A percentile compares a stretch with the other conserved stretches of the same genome.
Conservation (phyloP, 75 land plant genomes). For the Pinus albicaulis region DNA sequence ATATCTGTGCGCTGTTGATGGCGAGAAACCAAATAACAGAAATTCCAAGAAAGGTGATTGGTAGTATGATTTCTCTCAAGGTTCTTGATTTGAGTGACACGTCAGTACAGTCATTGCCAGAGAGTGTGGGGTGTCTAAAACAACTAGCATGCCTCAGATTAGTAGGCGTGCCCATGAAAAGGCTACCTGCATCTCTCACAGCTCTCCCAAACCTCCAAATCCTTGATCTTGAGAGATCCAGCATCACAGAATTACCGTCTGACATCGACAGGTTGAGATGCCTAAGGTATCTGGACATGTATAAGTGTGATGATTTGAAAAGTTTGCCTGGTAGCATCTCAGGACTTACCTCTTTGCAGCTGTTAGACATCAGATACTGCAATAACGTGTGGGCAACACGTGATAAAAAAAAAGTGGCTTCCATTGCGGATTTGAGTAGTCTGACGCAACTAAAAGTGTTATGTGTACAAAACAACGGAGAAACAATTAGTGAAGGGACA, state of each 20-base stretch:
- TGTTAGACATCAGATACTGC: not conserved
- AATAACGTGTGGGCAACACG: not conserved
- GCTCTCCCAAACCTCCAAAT: not conserved
- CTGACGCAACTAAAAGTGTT: not conserved
- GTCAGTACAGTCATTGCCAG: not conserved
- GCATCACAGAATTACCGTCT: not conserved
- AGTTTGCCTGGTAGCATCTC: not conserved
- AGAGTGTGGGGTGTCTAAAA: not conserved
- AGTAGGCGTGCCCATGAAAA: not conserved
- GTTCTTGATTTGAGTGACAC: not conserved
- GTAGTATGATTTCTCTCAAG: not conserved
- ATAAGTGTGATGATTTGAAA: not conserved
- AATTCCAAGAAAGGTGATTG: conserved; percentile 3
- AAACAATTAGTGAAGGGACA: not conserved
- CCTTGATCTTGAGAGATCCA: not conserved
- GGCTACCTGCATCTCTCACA: not conserved
- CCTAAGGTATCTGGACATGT: not conserved
- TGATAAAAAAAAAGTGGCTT: not conserved
- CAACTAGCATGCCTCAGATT: not conserved
- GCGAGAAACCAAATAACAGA: not conserved
- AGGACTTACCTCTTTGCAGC: not conserved
- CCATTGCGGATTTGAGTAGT: too few species aligned
- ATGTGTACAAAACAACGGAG: not conserved
- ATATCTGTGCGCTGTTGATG: not conserved
- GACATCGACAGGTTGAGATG: not conserved